phyloP scores from a whole-genome alignment of 2,329 filamentous ascomycete genomes.

The Aspergillus viridinutans region DNA sequence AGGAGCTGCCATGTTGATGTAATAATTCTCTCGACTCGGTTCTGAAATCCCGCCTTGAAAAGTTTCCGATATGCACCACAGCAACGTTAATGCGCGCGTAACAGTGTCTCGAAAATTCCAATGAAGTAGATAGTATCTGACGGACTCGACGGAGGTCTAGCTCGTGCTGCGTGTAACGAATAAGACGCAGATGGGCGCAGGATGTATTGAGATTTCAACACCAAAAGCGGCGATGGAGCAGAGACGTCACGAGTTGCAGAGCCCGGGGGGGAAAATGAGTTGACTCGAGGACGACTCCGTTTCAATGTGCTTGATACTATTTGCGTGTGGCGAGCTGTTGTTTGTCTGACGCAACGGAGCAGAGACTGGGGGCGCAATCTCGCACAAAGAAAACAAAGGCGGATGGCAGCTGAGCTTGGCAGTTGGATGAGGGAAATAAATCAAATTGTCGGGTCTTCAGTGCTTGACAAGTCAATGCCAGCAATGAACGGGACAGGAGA shows the following conservation, averaged over 20 bases:
- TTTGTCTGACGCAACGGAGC: conserved; percentile 14
- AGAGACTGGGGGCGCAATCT: conserved; percentile 3
- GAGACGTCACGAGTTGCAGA: neutral
- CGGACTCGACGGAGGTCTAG: neutral
- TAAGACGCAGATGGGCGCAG: neutral
- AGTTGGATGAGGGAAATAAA: conserved; percentile 7
- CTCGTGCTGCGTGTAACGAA: neutral
- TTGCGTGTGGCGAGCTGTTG: conserved; percentile 15
- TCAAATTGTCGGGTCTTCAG: conserved; percentile 30
- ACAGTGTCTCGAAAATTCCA: neutral
- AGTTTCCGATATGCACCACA: neutral
- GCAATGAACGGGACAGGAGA: conserved; percentile 33
- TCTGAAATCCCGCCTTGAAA: neutral
- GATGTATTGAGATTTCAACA: neutral
- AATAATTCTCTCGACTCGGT: conserved; percentile 7
- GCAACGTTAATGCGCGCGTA: neutral
- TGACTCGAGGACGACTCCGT: neutral
- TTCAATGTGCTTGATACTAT: neutral
- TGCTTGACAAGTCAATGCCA: conserved; percentile 53
- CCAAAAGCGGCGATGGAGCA: too few relatives aligned
- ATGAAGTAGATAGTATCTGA: neutral
- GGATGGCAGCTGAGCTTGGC: conserved; percentile 16
- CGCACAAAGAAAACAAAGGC: conserved; percentile 19
- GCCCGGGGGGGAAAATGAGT: neutral
- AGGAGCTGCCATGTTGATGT: conserved; percentile 68